A percentile compares a stretch with the other conserved stretches of the same genome.
These are phyloP conservation scores for Suillus subalutaceus DNA, from an alignment of 768 basidiomycete species.

Conservation along the genomic window DNA sequence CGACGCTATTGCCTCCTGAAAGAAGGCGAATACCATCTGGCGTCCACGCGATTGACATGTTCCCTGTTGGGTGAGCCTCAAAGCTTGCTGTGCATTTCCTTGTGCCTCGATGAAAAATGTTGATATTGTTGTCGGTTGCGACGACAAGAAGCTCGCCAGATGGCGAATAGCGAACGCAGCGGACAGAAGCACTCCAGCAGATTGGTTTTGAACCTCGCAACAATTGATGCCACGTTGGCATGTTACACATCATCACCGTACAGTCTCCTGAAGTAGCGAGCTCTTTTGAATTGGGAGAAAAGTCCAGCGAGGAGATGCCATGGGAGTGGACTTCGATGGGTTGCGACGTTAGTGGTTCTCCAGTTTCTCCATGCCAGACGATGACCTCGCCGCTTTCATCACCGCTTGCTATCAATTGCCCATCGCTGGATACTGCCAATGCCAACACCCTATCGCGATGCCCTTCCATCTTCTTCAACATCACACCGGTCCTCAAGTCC, in stretches of 20 bases:
- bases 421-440: neutral
- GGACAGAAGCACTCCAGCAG: no score
- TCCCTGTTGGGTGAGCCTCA: no score
- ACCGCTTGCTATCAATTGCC: neutral
- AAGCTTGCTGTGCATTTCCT: neutral
- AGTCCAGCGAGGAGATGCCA: neutral
- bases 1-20: neutral
- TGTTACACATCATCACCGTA: neutral
- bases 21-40: neutral
- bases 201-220: no score
- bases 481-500: neutral
- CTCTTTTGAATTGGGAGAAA: neutral
- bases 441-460: neutral
- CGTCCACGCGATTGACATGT: neutral
- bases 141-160: no score
- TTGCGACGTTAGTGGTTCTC: neutral
- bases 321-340: neutral
- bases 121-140: neutral
- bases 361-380: neutral
- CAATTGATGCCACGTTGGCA: neutral
- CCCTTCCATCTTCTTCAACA: conserved; percentile 2
- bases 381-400: neutral
- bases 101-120: neutral
- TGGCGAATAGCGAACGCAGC: no score
- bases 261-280: neutral